These are phyloP conservation scores for Leccinum griseonigrum DNA, from an alignment of 1,284 basidiomycete genomes.

Conservation along the genomic window DNA sequence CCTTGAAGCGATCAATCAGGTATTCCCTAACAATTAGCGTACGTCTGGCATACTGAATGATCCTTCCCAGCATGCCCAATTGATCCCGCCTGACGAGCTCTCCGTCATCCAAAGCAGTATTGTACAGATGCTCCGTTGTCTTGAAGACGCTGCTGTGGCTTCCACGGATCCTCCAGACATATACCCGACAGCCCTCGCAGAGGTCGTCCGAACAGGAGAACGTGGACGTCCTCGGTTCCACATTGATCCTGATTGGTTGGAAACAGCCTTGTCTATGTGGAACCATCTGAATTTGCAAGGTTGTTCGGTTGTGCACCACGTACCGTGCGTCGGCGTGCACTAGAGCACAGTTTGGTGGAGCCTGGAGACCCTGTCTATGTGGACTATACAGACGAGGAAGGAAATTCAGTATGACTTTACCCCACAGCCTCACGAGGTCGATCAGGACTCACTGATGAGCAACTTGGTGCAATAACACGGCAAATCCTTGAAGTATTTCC, in stretches of 20 bases:
- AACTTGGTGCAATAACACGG: background rate
- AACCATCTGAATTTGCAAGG: background rate
- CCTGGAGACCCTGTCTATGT: background rate
- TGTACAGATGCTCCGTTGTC: background rate
- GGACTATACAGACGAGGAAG: background rate
- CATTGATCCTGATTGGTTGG: background rate
- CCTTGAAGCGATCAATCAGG: background rate
- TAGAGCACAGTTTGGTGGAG: background rate
- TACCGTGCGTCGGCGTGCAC: background rate
- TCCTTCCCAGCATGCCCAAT: background rate
- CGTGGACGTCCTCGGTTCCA: background rate
- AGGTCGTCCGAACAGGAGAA: background rate
- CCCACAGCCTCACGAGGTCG: background rate
- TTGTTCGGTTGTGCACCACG: background rate
- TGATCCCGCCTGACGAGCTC: background rate
- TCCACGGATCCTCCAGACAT: background rate
- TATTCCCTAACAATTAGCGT: background rate
- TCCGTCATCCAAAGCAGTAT: background rate
- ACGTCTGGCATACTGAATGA: background rate
- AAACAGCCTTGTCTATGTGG: background rate
- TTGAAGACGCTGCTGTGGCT: background rate
- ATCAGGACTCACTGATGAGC: background rate
- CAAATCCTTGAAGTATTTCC: constrained; percentile 2
- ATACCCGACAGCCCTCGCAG: background rate
- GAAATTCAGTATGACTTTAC: background rate